Evolutionary conservation across 495 filamentous ascomycete genomes (phyloP).

Genomic region (Jackrogersella multiformis): DNA sequence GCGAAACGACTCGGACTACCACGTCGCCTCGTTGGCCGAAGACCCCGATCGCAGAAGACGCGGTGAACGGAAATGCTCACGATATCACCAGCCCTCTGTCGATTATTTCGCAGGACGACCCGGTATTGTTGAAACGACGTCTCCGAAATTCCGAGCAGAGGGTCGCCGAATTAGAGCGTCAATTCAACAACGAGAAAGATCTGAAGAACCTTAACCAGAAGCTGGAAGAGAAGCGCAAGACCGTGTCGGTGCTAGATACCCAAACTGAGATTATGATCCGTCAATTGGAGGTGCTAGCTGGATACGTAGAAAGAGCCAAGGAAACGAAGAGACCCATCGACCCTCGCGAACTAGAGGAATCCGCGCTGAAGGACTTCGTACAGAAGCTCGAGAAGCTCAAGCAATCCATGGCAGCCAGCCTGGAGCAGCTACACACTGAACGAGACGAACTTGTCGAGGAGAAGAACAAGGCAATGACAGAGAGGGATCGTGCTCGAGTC

Average conservation of each 20-base stretch:
- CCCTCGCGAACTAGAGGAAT: slow-evolving; percentile 78
- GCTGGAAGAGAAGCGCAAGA: slow-evolving; percentile 91
- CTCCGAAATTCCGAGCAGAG: slow-evolving; percentile 81
- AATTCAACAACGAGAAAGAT: slow-evolving; percentile 74
- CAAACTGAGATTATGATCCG: slow-evolving; percentile 94
- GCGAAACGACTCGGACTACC: slow-evolving; percentile 65
- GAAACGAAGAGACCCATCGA: slow-evolving; percentile 80
- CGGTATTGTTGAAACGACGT: slow-evolving; percentile 76
- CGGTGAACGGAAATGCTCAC: slow-evolving; percentile 54
- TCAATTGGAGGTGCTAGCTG: slow-evolving; percentile 84
- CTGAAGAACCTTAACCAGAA: slow-evolving; percentile 87
- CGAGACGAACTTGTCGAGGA: slow-evolving; percentile 85
- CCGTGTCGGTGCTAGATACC: slow-evolving; percentile 93
- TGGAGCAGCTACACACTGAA: slow-evolving; percentile 85
- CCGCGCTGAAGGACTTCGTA: slow-evolving; percentile 87
- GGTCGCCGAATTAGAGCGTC: slow-evolving; percentile 82
- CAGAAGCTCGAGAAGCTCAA: slow-evolving; percentile 87
- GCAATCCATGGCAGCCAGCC: slow-evolving; percentile 75
- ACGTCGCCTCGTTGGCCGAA: slow-evolving; percentile 72
- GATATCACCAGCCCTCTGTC: slow-evolving; percentile 81
- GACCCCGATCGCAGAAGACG: slow-evolving; percentile 75
- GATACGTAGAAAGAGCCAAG: slow-evolving; percentile 68
- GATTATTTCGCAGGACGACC: slow-evolving; percentile 72
- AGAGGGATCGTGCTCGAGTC: slow-evolving; percentile 89
- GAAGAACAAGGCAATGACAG: slow-evolving; percentile 75